These are phyloP conservation scores for Leccinum huronense DNA, from an alignment of 1,284 basidiomycete genomes.

Conservation along the genomic window DNA sequence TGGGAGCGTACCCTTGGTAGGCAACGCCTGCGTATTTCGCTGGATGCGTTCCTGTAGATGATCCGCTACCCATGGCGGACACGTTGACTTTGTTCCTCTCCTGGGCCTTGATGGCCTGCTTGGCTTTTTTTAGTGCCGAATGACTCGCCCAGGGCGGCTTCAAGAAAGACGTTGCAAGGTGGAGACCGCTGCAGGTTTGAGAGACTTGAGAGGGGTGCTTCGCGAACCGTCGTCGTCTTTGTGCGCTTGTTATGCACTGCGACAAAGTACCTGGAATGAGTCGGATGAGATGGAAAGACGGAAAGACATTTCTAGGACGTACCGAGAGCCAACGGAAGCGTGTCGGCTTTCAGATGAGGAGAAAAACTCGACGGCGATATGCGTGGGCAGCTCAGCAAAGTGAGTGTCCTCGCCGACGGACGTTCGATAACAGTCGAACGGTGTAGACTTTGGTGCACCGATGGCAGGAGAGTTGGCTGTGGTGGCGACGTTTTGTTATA, in stretches of 20 bases:
- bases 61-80: conserved; percentile 76
- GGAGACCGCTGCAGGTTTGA: conserved; percentile 52
- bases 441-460: conserved; percentile 55
- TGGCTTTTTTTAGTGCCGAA: conserved; percentile 94
- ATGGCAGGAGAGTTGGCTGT: conserved; percentile 77
- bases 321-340: conserved; percentile 62
- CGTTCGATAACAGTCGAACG: conserved; percentile 64
- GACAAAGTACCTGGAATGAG: conserved; percentile 54
- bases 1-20: conserved; percentile 56
- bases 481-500: conserved; percentile 16
- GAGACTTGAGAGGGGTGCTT: conserved; percentile 68
- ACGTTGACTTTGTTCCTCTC: conserved; percentile 89
- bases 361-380: conserved; percentile 66
- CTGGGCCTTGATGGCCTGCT: conserved; percentile 76
- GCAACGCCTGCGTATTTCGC: conserved; percentile 62
- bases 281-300: conserved; percentile 8
- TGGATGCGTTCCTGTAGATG: conserved; percentile 82
- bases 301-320: conserved; percentile 30
- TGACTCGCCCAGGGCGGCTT: conserved; percentile 78
- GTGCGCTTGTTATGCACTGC: conserved; percentile 73
- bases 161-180: conserved; percentile 55
- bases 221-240: conserved; percentile 64
- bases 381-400: conserved; percentile 47
- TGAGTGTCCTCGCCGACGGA: conserved; percentile 37
- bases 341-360: conserved; percentile 45